Evolutionary conservation across 2,329 filamentous ascomycete genomes (phyloP).

Genomic region (Paecilomyces variotii): DNA sequence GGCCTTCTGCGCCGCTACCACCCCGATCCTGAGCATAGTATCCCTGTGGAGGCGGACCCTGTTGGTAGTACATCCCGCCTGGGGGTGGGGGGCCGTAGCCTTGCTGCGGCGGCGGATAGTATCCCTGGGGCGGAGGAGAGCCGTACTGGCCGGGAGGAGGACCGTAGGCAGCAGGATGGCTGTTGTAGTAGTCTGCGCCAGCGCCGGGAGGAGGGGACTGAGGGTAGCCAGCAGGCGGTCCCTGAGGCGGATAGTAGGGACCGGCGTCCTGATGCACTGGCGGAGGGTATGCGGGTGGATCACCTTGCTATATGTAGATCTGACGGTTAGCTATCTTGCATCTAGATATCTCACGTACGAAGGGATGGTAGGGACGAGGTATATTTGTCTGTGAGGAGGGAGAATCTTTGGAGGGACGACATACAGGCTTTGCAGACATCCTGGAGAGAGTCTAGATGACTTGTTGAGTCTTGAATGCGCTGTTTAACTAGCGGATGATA

Average conservation of each 20-base stretch:
- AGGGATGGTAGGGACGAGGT: neutral
- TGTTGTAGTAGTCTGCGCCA: conserved; percentile 26
- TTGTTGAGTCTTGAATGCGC: neutral
- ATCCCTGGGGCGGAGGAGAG: conserved; percentile 12
- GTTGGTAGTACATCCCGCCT: conserved; percentile 31
- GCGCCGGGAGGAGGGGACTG: conserved; percentile 20
- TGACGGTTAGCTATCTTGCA: neutral
- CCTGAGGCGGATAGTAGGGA: conserved; percentile 14
- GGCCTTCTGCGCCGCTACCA: conserved; percentile 23
- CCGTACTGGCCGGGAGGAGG: neutral
- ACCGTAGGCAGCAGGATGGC: conserved; percentile 8
- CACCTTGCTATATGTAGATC: conserved; percentile 16
- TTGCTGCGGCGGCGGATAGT: conserved; percentile 20
- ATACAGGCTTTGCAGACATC: conserved; percentile 5
- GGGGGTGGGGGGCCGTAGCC: conserved; percentile 23
- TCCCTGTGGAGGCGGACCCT: conserved; percentile 29
- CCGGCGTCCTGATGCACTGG: conserved; percentile 25
- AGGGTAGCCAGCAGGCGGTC: conserved; percentile 3
- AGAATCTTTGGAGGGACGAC: neutral
- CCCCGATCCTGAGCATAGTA: conserved; percentile 28
- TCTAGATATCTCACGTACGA: neutral
- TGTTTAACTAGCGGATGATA: neutral
- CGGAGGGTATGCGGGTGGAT: conserved; percentile 31
- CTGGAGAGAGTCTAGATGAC: neutral
- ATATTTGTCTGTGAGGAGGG: neutral